phyloP scores from a whole-genome alignment of 2,329 filamentous ascomycete genomes.

The Pseudogymnoascus sp. region DNA sequence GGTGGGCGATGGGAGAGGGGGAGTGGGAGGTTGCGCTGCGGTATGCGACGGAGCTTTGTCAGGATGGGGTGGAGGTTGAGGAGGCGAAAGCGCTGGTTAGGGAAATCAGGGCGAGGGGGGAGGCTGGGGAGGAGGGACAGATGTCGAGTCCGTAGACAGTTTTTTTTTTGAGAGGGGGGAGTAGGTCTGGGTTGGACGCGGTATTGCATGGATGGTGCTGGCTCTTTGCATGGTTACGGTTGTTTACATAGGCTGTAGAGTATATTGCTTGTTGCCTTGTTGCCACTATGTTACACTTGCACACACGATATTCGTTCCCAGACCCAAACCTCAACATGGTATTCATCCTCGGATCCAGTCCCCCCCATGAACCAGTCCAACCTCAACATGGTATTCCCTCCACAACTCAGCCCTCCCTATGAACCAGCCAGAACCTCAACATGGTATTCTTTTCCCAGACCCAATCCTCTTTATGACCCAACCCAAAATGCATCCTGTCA shows the following conservation, averaged over 20 bases:
- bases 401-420: neutral
- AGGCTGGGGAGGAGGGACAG: slow-evolving; percentile 16
- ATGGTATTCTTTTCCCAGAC: neutral
- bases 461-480: neutral
- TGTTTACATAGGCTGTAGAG: neutral
- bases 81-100: slow-evolving; percentile 90
- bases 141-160: slow-evolving; percentile 8
- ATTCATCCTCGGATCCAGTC: neutral
- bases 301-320: neutral
- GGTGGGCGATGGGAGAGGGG: slow-evolving; percentile 65
- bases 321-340: neutral
- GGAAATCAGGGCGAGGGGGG: slow-evolving; percentile 70
- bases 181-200: neutral
- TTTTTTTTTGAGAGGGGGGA: slow-evolving; percentile 13
- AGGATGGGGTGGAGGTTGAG: slow-evolving; percentile 93
- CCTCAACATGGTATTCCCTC: neutral
- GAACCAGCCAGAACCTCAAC: neutral
- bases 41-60: slow-evolving; percentile 82
- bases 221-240: neutral
- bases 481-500: neutral
- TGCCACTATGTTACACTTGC: neutral
- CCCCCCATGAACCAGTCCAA: neutral
- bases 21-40: slow-evolving; percentile 72
- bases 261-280: neutral
- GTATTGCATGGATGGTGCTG: neutral